Percentiles rank a stretch among this genome's conserved stretches.
phyloP scores from a whole-genome alignment of 768 basidiomycete species.

The Rhizopogon vesiculosus region DNA sequence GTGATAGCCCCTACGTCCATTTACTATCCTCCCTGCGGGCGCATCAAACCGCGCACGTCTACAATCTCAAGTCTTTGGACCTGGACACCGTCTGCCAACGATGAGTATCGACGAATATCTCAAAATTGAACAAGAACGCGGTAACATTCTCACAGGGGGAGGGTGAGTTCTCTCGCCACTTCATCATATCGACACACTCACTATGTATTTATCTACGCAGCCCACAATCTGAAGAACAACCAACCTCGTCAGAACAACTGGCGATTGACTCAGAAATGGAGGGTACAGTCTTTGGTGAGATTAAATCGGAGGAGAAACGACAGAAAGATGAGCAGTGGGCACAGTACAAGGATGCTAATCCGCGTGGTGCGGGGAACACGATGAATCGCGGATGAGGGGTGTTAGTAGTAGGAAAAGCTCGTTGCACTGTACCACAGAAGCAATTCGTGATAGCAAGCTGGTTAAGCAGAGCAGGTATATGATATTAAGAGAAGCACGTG shows the following conservation, averaged over 20 bases:
- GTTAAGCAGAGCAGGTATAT: conserved; percentile 22
- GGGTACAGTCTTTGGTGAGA: conserved; percentile 62
- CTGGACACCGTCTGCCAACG: conserved; percentile 81
- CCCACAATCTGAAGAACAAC: conserved; percentile 57
- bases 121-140: conserved; percentile 74
- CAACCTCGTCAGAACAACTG: conserved; percentile 76
- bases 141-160: conserved; percentile 84
- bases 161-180: conserved; percentile 50
- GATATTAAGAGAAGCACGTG: conserved; percentile 10
- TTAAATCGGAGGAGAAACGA: conserved; percentile 71
- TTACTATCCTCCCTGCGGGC: conserved; percentile 83
- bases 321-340: conserved; percentile 93
- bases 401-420: conserved; percentile 8
- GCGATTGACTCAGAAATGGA: conserved; percentile 80
- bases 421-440: not conserved
- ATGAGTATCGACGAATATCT: conserved; percentile 97
- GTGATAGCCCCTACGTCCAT: conserved; percentile 78
- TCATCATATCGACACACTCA: not conserved
- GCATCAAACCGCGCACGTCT: conserved; percentile 64
- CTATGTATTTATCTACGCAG: conserved; percentile 31
- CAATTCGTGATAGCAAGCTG: not conserved
- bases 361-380: conserved; percentile 91
- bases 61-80: conserved; percentile 78
- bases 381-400: conserved; percentile 80
- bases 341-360: conserved; percentile 77